Base-by-base conservation (phyloP, 129 eudicot genomes). In the Smallanthus sonchifolius region DNA sequence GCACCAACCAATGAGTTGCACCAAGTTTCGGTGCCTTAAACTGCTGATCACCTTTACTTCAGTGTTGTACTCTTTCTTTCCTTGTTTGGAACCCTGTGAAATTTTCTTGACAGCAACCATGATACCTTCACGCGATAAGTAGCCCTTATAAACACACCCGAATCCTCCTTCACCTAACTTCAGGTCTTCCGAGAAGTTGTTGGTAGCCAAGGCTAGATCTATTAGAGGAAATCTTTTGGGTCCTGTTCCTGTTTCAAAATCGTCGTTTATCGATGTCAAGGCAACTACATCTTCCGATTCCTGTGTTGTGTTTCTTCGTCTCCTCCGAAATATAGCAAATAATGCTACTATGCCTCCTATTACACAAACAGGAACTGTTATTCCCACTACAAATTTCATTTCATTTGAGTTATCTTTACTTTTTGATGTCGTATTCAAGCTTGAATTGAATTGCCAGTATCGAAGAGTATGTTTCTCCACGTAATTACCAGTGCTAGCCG, bases 81-180 rank as follows among this genome's bases (percentile, higher is more conserved):
- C 91, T 20, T 87, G 91, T 20, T 54, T 78, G 4, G 91, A 84
- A 7, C 80, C 78, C 20, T 69, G 74, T 3, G 86, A 83, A 5
- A 81, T 62, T 45, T 81, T 86, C 78, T 86, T 86, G 35, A 86
- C 84, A 0, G 91, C 91, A 9, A 86, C 70, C 3, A n/a, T n/a
- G n/a, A n/a, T n/a, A n/a, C n/a, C n/a, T n/a, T n/a, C n/a, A 55
- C 79, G 70, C 0, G 30, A 6, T 2, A 86, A 59, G 63, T 51
- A 75, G 0, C 91, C 91, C 63, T 72, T 83, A 71, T 83, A 86
- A 16, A 86, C 91, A 49, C 77, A 66, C 3, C 91, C 91, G 48
- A 84, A 86, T 66, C 88, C 91, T 8, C 91, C 91, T 35, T 81
- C 69, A 0, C 91, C 91, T 47, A 86, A 55, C 65, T 86, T 81